Evolutionary conservation across 768 basidiomycete genomes (phyloP), one percentile per base, ranked within the genome.

Genomic region (Suillus cothurnatus): DNA sequence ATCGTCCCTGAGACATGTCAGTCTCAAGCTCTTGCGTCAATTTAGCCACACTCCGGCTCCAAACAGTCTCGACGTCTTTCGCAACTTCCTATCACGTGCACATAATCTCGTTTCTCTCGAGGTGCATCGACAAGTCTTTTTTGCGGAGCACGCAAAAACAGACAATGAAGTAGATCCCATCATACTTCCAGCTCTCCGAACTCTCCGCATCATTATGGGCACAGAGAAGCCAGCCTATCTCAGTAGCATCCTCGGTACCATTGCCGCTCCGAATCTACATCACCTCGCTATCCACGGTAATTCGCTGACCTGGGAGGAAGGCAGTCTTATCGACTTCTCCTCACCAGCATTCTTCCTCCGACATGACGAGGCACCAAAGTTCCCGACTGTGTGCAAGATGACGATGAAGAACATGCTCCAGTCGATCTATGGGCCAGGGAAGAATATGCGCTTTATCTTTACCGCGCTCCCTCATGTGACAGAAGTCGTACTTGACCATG

Each of bases 381-480:
- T 57, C 23, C 56, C 15, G n/a, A 38, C 36, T 9, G 56, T 57
- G 56, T 23, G 23, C 56, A 23, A 57, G 15, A 4, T 38, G 8
- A 57, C 56, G 23, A 57, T 57, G 56, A 57, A 57, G 34, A 57
- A 57, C 56, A 38, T 57, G 36, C 56, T 57, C 49, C 45, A n/a
- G 45, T 47, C 45, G n/a, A 21, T 47, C n/a, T n/a, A 47, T 47
- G 45, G 45, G 11, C 45, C 45, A 21, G 45, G 45, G 45, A 11
- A 47, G 4, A n/a, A 47, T 47, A n/a, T 47, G 11, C n/a, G n/a
- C 45, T 47, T 11, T 47, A n/a, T 47, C 45, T 47, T n/a, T n/a
- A 47, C 45, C 4, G 45, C 45, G 45, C n/a, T 47, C 45, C 45
- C 45, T 47, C n/a, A 47, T n/a, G 34, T 57, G 15, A 57, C 34